Percentiles rank a stretch among this genome's conserved stretches.
Conservation (phyloP, 331 rosid genomes). For the Malus hybrid region DNA sequence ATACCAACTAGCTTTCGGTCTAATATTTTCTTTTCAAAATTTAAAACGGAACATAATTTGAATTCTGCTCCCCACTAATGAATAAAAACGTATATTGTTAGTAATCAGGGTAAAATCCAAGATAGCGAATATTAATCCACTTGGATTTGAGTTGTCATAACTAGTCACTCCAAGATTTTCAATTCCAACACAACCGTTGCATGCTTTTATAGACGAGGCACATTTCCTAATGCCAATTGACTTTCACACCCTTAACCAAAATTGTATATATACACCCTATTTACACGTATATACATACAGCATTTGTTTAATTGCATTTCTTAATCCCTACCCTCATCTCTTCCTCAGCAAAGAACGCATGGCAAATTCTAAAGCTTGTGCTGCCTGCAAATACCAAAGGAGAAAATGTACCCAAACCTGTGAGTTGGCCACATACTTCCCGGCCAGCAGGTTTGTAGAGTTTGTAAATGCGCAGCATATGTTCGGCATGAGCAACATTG, state of each 20-base stretch:
- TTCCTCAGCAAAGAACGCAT: neutral
- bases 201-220: neutral
- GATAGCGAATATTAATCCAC: neutral
- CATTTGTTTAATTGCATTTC: too few relatives aligned
- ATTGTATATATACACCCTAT: too few relatives aligned
- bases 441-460: too few relatives aligned
- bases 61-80: neutral
- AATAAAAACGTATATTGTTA: neutral
- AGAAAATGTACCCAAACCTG: too few relatives aligned
- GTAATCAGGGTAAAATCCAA: neutral
- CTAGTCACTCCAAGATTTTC: neutral
- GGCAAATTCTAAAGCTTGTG: slow-evolving; percentile 1
- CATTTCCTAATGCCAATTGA: neutral
- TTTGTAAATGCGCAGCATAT: too few relatives aligned
- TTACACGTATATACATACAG: too few relatives aligned
- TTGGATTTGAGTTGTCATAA: neutral
- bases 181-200: neutral
- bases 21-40: too few relatives aligned
- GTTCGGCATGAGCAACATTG: neutral
- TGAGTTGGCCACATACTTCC: too few relatives aligned
- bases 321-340: neutral
- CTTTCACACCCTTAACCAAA: neutral
- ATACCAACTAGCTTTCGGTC: too few relatives aligned
- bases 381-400: slow-evolving; percentile 19
- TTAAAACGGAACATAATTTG: neutral